phyloP scores from a whole-genome alignment of 345 rosid genomes.

The Lepidium africanum region DNA sequence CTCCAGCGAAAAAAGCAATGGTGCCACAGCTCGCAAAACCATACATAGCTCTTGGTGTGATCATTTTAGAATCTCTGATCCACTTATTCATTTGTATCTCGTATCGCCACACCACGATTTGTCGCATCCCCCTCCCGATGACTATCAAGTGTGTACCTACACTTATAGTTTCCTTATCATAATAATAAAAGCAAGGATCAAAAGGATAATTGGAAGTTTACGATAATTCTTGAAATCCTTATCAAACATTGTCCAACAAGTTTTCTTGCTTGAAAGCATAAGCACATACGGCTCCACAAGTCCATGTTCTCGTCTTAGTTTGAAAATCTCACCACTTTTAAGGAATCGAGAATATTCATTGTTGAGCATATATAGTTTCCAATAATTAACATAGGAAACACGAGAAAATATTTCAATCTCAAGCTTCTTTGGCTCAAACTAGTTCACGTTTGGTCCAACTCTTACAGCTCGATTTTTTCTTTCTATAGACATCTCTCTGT shows the following conservation, averaged over 20 bases:
- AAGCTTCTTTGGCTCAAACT: not conserved
- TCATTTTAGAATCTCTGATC: not conserved
- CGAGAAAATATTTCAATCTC: not conserved
- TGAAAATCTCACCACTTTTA: not conserved
- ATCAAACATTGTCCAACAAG: not conserved
- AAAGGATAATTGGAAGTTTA: conserved; percentile 57
- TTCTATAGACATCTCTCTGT: not conserved
- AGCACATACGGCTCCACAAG: not conserved
- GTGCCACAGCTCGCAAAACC: not conserved
- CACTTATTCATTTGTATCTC: not conserved
- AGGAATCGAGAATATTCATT: not conserved
- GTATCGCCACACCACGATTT: not conserved
- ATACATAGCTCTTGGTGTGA: not conserved
- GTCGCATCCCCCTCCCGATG: not conserved
- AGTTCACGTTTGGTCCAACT: not conserved
- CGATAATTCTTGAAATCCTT: conserved; percentile 34
- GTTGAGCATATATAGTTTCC: not conserved
- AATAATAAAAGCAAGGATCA: conserved; percentile 39
- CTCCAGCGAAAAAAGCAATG: not conserved
- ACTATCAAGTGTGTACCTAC: conserved; percentile 42
- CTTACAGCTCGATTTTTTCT: not conserved
- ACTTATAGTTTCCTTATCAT: conserved; percentile 63
- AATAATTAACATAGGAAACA: not conserved
- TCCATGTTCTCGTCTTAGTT: not conserved
- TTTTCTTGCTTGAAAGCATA: not conserved